These are phyloP conservation scores for Pichia deserticola DNA, from an alignment of 805 yeast genomes.

Conservation along the genomic window DNA sequence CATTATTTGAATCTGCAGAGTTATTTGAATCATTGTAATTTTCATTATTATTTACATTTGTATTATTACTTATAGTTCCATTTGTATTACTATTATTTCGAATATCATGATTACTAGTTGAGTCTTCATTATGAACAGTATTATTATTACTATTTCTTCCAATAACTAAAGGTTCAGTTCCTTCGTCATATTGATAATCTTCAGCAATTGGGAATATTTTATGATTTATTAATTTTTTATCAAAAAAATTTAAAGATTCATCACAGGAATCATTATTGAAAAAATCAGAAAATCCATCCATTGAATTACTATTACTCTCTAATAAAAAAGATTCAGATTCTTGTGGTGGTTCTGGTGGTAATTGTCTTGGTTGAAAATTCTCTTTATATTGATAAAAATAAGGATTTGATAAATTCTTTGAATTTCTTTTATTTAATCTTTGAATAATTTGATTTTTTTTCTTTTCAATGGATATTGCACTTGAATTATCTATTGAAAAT, in stretches of 20 bases:
- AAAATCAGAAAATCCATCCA: neutral
- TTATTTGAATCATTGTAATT: neutral
- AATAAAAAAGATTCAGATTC: too few relatives aligned
- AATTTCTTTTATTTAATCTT: constrained; percentile 3
- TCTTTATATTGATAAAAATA: constrained; percentile 8
- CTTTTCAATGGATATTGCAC: constrained; percentile 2
- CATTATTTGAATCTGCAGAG: neutral
- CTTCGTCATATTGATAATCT: neutral
- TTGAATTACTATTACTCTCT: neutral
- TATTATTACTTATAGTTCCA: neutral
- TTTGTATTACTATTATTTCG: neutral
- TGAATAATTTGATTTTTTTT: constrained; percentile 4
- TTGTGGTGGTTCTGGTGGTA: neutral
- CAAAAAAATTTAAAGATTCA: constrained; percentile 5
- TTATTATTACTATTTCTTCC: too few relatives aligned
- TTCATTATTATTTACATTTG: neutral
- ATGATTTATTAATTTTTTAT: neutral
- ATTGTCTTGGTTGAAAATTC: constrained; percentile 3
- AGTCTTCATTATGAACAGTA: neutral
- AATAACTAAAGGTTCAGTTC: too few relatives aligned
- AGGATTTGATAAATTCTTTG: constrained; percentile 6
- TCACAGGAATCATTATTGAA: neutral
- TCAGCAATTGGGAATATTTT: neutral
- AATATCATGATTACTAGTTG: neutral
- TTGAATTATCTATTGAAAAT: neutral